Percentiles rank a stretch among this genome's conserved stretches.
Evolutionary conservation across 768 basidiomycete genomes (phyloP).

Genomic region (Leccinum rimulosum): DNA sequence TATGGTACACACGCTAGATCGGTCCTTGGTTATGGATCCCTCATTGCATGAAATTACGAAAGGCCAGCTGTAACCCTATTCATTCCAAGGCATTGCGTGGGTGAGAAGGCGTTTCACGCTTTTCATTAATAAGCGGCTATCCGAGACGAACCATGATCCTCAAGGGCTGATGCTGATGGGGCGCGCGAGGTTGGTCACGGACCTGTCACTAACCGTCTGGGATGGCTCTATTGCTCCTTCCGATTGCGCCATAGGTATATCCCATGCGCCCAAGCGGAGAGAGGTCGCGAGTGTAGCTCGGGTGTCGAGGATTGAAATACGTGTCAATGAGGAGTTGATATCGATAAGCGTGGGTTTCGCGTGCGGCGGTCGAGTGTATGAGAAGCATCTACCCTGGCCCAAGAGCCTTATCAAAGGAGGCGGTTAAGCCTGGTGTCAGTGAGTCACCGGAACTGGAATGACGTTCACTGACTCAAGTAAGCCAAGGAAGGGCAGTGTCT

Average conservation of each 20-base stretch:
- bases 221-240: neutral
- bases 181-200: constrained; percentile 5
- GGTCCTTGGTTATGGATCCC: constrained; percentile 1
- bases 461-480: constrained; percentile 9
- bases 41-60: constrained; percentile 17
- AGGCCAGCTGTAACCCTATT: constrained; percentile 7
- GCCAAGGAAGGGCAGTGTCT: constrained; percentile 1
- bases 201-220: constrained; percentile 1
- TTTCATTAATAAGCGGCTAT: constrained; percentile 1
- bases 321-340: neutral
- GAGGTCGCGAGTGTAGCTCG: neutral
- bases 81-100: constrained; percentile 1
- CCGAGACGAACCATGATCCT: constrained; percentile 3
- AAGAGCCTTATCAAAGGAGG: constrained; percentile 10
- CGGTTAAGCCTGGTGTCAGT: constrained; percentile 10
- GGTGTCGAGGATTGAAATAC: constrained; percentile 1
- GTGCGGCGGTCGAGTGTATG: neutral
- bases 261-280: neutral
- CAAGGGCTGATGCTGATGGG: constrained; percentile 5
- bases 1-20: constrained; percentile 12
- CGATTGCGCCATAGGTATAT: neutral
- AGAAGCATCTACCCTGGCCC: neutral
- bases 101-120: constrained; percentile 12
- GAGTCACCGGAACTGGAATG: constrained; percentile 16
- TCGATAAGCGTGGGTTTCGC: constrained; percentile 13